These are phyloP conservation scores for Macrophomina tecta DNA, from an alignment of 2,329 filamentous ascomycete genomes.

Conservation along the genomic window DNA sequence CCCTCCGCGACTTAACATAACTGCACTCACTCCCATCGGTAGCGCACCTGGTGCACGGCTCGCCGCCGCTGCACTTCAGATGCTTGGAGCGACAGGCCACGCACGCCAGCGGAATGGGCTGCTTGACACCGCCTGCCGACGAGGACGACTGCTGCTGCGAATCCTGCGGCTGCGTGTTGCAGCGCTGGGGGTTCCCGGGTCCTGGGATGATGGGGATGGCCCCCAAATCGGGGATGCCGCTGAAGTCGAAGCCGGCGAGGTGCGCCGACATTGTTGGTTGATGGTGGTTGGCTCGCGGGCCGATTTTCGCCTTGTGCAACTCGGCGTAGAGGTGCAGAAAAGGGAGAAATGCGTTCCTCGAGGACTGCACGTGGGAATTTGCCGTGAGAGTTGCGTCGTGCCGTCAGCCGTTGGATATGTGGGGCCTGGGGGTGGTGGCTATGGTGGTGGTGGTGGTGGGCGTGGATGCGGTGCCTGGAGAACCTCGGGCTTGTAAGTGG, in stretches of 20 bases:
- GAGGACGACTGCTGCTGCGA: conserved; percentile 2
- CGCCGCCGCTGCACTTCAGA: conserved; percentile 59
- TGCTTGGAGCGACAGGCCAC: conserved; percentile 59
- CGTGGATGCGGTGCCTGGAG: neutral
- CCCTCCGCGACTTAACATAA: conserved; percentile 60
- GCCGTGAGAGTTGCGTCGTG: neutral
- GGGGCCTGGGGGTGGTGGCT: neutral
- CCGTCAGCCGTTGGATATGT: conserved; percentile 8
- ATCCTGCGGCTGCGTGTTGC: neutral
- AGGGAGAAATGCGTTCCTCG: no score
- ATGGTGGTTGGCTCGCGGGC: neutral
- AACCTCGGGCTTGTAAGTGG: neutral
- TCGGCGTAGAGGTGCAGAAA: no score
- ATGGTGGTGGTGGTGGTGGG: no score
- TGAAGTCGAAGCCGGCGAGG: conserved; percentile 14
- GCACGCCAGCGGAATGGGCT: conserved; percentile 54
- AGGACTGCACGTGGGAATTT: neutral
- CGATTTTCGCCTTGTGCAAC: neutral
- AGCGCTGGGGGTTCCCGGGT: neutral
- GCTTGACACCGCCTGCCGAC: neutral
- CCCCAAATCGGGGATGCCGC: neutral
- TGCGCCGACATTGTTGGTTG: conserved; percentile 1
- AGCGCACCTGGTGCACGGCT: conserved; percentile 56
- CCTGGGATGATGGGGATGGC: neutral
- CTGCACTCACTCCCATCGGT: conserved; percentile 49